Evolutionary conservation across 1,139 yeast genomes (phyloP).

Genomic region (Blastobotrys aristatus): DNA sequence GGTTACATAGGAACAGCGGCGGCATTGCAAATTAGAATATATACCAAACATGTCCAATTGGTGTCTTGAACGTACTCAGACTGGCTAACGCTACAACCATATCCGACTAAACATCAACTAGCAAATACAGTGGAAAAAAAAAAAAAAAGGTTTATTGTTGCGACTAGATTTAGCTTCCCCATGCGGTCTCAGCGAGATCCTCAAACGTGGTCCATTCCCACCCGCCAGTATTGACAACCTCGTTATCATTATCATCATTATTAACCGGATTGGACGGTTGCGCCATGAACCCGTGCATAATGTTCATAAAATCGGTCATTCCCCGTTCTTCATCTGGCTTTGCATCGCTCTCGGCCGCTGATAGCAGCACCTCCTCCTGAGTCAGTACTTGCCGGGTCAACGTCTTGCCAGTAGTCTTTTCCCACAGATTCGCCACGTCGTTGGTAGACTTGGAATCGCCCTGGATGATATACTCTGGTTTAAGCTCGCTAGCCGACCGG

Average conservation of each 20-base stretch:
- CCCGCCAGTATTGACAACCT: conserved; percentile 48
- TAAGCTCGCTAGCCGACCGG: not conserved
- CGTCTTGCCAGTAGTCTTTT: conserved; percentile 34
- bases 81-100: no score
- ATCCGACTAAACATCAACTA: no score
- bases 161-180: not conserved
- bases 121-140: no score
- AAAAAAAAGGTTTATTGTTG: no score
- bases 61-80: no score
- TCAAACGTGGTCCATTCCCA: conserved; percentile 45
- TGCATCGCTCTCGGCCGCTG: conserved; percentile 1
- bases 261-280: conserved; percentile 13
- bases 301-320: conserved; percentile 23
- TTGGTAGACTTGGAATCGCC: not conserved
- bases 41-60: no score
- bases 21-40: no score
- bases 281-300: conserved; percentile 28
- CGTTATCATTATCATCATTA: conserved; percentile 39
- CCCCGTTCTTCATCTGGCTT: conserved; percentile 15
- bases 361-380: conserved; percentile 1
- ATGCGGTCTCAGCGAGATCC: not conserved
- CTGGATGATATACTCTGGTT: not conserved
- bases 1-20: no score
- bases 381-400: conserved; percentile 23
- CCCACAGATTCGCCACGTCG: conserved; percentile 3